Percentiles rank a stretch among this genome's conserved stretches.
Evolutionary conservation across 1,139 yeast genomes (phyloP).

Genomic region (Tardiomyces depauwii): DNA sequence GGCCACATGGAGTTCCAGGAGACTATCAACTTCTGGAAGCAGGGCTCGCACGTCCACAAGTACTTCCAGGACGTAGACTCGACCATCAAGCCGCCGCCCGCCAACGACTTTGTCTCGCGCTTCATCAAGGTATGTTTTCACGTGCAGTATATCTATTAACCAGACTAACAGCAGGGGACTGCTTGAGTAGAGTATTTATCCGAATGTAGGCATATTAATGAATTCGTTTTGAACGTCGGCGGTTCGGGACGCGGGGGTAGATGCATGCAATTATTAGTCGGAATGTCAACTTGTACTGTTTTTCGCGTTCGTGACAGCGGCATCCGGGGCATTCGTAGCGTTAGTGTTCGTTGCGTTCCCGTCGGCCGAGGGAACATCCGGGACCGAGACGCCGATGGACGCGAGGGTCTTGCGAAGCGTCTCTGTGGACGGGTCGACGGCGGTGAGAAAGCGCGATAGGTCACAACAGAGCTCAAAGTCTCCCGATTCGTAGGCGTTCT

Average conservation of each 20-base stretch:
- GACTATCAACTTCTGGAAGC: conserved; percentile 84
- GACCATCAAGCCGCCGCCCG: conserved; percentile 19
- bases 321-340: neutral
- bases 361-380: neutral
- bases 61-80: conserved; percentile 59
- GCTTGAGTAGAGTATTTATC: conserved; percentile 5
- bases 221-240: too few relatives aligned
- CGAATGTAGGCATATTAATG: too few relatives aligned
- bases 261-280: neutral
- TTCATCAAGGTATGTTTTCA: conserved; percentile 34
- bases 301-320: too few relatives aligned
- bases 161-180: conserved; percentile 33
- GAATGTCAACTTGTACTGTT: too few relatives aligned
- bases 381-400: neutral
- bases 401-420: conserved; percentile 9
- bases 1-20: conserved; percentile 92
- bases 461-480: conserved; percentile 31
- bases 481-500: conserved; percentile 22
- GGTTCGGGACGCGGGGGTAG: neutral
- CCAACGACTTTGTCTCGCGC: conserved; percentile 43
- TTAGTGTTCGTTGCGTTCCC: too few relatives aligned
- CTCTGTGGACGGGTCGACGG: conserved; percentile 24
- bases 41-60: conserved; percentile 74
- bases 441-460: conserved; percentile 28
- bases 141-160: too few relatives aligned